Evolutionary conservation across 176 grass and related monocot genomes (phyloP).

Genomic region (Chrysopogon serrulatus): DNA sequence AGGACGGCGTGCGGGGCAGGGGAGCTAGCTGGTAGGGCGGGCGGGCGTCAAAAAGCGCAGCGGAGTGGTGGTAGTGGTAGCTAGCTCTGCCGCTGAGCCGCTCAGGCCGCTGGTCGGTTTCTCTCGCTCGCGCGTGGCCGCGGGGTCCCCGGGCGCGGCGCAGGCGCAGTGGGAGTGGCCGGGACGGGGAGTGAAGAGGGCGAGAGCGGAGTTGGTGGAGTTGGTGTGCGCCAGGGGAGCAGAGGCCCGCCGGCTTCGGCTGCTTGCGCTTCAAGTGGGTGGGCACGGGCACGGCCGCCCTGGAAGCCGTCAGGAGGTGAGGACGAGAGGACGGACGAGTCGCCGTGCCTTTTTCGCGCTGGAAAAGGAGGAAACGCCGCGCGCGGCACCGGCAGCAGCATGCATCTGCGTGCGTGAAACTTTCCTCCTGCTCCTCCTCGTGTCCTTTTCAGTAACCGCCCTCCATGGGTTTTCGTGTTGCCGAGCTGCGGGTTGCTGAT

Average conservation of each 20-base stretch:
- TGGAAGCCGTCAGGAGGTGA: neutral
- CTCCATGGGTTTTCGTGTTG: neutral
- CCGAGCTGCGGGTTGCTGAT: neutral
- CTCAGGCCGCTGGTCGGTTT: neutral
- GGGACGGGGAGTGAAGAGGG: neutral
- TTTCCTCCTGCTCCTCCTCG: neutral
- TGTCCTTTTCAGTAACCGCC: neutral
- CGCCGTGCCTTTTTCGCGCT: neutral
- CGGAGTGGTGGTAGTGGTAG: neutral
- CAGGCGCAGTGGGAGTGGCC: neutral
- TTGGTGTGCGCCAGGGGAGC: constrained; percentile 27
- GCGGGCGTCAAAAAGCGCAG: neutral
- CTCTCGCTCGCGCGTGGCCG: neutral
- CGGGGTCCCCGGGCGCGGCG: neutral
- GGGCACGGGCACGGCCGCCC: no score
- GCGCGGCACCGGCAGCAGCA: neutral
- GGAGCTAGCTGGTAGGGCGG: neutral
- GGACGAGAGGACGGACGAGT: neutral
- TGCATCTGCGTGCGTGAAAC: neutral
- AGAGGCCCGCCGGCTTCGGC: neutral
- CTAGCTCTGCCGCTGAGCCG: no score
- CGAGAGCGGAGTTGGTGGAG: neutral
- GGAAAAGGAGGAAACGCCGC: neutral
- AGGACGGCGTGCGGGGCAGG: neutral
- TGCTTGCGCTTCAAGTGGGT: neutral